Evolutionary conservation across 2,329 filamentous ascomycete species (phyloP), one percentile per base, ranked within the genome.

Genomic region (Nannizziopsis barbatae): DNA sequence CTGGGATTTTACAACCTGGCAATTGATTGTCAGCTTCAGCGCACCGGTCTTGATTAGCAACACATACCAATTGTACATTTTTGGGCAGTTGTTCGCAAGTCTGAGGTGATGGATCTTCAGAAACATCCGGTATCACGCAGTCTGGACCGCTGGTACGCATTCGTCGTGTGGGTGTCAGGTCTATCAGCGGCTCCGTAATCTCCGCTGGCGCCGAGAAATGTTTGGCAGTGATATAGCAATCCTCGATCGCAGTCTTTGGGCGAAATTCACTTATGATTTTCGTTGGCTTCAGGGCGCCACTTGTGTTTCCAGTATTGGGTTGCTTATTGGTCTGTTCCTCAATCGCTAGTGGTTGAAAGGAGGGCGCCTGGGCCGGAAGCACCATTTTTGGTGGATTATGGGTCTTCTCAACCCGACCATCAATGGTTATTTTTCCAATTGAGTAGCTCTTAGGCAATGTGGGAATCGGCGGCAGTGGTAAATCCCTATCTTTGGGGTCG

Each of bases 1-100:
- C 37, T 62, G 55, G 10, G 58, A 44, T 33, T 52, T 52, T 30
- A 49, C 51, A 30, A 63, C 58, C 55, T 63, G 30, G 63, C 95
- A 90, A 1, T n/a, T 12, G 87, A 74, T 57, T 86, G 92, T 65
- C 93, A 89, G 53, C 86, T 86, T 33, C 79, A 75, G 37, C 86
- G 84, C 4, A 27, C 22, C 22, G 22, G 22, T 7, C 22, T 7
- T 27, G 22, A 27, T 27, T 27, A 51, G 8, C n/a, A 30, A n/a
- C 5, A 27, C 18, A 20, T 33, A 32, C n/a, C 17, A 31, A 36
- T 31, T 20, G 42, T 8, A 35, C 30, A 27, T 20, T n/a, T 8
- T 42, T 27, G 22, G 37, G 27, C 3, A 35, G 2, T 22, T 38
- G 18, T 17, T 32, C 18, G 31, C n/a, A 12, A 31, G 35, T 37